A percentile compares a stretch with the other conserved stretches of the same genome.
phyloP scores from a whole-genome alignment of 192 early-diverging fungal species.

The Backusella westeae region DNA sequence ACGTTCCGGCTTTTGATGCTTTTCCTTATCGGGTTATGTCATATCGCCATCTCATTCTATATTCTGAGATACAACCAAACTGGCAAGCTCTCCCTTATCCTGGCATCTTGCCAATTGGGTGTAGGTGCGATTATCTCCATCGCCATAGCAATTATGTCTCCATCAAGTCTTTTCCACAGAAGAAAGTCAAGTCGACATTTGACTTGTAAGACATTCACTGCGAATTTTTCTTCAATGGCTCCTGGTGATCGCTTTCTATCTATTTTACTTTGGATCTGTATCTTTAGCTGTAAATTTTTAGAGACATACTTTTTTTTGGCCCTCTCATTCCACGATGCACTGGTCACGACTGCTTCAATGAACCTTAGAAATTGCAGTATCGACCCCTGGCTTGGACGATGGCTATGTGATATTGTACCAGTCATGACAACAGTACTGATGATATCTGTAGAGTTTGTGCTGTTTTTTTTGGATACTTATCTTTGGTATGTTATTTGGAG shows the following conservation, averaged over 20 bases:
- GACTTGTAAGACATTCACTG: slow-evolving; percentile 51
- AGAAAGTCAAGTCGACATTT: slow-evolving; percentile 7
- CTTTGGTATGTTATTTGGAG: slow-evolving; percentile 77
- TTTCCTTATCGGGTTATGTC: slow-evolving; percentile 45
- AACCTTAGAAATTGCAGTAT: slow-evolving; percentile 36
- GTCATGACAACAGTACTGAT: slow-evolving; percentile 56
- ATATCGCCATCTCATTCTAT: slow-evolving; percentile 46
- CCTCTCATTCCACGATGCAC: slow-evolving; percentile 63
- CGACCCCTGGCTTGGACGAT: slow-evolving; percentile 43
- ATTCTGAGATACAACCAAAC: slow-evolving; percentile 26
- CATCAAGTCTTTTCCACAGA: slow-evolving; percentile 46
- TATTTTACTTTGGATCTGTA: slow-evolving; percentile 55
- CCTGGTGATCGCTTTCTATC: slow-evolving; percentile 55
- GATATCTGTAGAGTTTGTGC: slow-evolving; percentile 57
- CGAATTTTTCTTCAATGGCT: slow-evolving; percentile 59
- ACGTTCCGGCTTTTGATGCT: slow-evolving; percentile 44
- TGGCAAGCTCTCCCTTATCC: slow-evolving; percentile 41
- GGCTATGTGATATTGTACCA: slow-evolving; percentile 53
- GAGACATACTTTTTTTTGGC: slow-evolving; percentile 70
- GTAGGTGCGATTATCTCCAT: slow-evolving; percentile 57
- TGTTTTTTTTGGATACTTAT: slow-evolving; percentile 75
- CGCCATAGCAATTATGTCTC: slow-evolving; percentile 54
- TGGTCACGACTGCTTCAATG: slow-evolving; percentile 34
- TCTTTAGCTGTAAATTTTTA: slow-evolving; percentile 68
- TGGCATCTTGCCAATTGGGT: slow-evolving; percentile 59